Conservation (phyloP, 2,329 filamentous ascomycete genomes). For the Aspergillus costaricaensis region DNA sequence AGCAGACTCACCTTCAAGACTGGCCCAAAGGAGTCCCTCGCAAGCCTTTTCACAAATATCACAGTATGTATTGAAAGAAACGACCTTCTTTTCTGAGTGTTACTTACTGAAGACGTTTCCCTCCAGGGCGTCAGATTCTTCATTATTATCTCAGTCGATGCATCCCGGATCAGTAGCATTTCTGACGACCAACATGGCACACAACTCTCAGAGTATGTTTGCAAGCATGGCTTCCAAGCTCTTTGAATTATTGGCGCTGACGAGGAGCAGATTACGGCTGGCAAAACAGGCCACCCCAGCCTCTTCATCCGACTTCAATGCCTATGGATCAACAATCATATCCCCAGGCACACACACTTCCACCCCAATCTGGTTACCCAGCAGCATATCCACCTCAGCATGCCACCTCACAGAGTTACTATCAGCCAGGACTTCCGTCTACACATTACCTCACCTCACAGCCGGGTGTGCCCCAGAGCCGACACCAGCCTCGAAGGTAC, state of each 20-base stretch:
- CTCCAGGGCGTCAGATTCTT: neutral
- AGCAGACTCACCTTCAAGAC: neutral
- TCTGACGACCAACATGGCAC: slow-evolving; percentile 32
- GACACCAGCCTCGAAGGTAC: slow-evolving; percentile 27
- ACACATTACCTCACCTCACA: slow-evolving; percentile 23
- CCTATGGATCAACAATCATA: slow-evolving; percentile 31
- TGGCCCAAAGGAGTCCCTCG: neutral
- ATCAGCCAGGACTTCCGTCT: slow-evolving; percentile 22
- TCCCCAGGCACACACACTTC: slow-evolving; percentile 28
- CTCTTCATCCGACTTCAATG: slow-evolving; percentile 30
- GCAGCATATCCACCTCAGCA: slow-evolving; percentile 30
- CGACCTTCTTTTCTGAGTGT: neutral
- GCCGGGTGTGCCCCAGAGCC: slow-evolving; percentile 14
- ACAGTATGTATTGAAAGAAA: neutral
- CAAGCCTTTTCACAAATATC: neutral
- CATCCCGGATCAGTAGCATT: slow-evolving; percentile 21
- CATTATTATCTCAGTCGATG: slow-evolving; percentile 2
- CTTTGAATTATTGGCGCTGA: slow-evolving; percentile 16
- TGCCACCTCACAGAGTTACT: slow-evolving; percentile 24
- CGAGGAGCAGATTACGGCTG: slow-evolving; percentile 32
- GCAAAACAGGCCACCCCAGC: slow-evolving; percentile 32
- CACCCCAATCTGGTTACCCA: slow-evolving; percentile 25
- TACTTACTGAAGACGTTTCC: neutral
- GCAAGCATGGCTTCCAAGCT: neutral
- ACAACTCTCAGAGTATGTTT: slow-evolving; percentile 33